phyloP scores from a whole-genome alignment of 768 basidiomycete species.

The Termitomyces sp. region DNA sequence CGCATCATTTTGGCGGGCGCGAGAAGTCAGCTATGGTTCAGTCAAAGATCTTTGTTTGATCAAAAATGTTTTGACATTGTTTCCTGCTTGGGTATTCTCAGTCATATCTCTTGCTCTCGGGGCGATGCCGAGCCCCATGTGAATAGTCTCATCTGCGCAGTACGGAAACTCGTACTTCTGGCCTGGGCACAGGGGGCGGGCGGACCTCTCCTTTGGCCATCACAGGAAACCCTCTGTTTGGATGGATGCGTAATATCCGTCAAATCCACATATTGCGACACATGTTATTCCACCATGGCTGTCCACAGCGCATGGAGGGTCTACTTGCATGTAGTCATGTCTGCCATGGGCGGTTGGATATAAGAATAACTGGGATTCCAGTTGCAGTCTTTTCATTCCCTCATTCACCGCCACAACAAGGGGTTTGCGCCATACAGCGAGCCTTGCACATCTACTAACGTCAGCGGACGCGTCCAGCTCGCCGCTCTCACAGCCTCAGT shows the following conservation, averaged over 20 bases:
- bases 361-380: background rate
- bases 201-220: background rate
- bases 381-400: background rate
- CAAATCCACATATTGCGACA: conserved; percentile 7
- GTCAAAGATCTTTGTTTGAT: background rate
- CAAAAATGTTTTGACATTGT: background rate
- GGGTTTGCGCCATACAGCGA: background rate
- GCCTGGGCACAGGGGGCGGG: background rate
- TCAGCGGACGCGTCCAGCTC: background rate
- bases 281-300: conserved; percentile 12
- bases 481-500: background rate
- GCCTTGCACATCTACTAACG: background rate
- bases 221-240: background rate
- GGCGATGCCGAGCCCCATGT: conserved; percentile 3
- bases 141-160: background rate
- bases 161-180: background rate
- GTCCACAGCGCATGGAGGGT: conserved; percentile 1
- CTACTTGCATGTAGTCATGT: background rate
- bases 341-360: background rate
- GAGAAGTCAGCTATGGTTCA: background rate
- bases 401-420: background rate
- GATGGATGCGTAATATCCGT: conserved; percentile 3
- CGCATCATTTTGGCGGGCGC: background rate
- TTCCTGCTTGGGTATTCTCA: background rate
- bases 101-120: background rate